Percentiles rank a stretch among this genome's conserved stretches.
Conservation (phyloP, 768 basidiomycete genomes). For the Hortiboletus campestris region DNA sequence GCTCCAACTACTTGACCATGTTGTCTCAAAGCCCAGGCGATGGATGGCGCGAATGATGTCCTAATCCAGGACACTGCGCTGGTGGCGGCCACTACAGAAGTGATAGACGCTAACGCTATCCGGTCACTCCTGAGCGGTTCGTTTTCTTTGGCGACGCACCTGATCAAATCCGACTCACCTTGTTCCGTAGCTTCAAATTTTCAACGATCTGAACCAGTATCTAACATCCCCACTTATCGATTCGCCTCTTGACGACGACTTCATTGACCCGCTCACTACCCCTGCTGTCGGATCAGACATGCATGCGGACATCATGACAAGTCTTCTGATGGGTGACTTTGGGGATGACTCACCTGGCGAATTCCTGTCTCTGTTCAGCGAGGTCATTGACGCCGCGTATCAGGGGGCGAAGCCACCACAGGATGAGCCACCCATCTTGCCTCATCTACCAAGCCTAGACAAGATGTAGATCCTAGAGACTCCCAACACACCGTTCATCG, state of each 20-base stretch:
- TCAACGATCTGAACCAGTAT: constrained; percentile 40
- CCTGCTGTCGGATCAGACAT: constrained; percentile 40
- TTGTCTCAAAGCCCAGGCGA: constrained; percentile 49
- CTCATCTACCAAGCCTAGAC: constrained; percentile 30
- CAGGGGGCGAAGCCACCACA: constrained; percentile 12
- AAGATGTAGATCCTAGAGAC: constrained; percentile 46
- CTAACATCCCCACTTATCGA: constrained; percentile 48
- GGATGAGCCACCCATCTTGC: constrained; percentile 2
- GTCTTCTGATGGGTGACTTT: constrained; percentile 39
- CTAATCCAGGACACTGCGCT: constrained; percentile 27
- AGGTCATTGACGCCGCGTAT: constrained; percentile 16
- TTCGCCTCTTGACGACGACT: constrained; percentile 45
- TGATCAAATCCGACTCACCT: neutral
- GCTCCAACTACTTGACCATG: constrained; percentile 70
- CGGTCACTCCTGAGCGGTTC: constrained; percentile 39
- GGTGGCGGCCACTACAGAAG: constrained; percentile 17
- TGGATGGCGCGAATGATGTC: constrained; percentile 34
- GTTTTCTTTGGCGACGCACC: neutral
- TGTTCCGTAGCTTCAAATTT: constrained; percentile 18
- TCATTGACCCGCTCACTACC: constrained; percentile 43
- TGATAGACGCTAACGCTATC: constrained; percentile 31
- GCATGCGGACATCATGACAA: constrained; percentile 40
- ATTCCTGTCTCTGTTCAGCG: constrained; percentile 34
- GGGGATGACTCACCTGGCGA: constrained; percentile 33
- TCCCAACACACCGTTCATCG: constrained; percentile 49